phyloP scores from a whole-genome alignment of 2,329 filamentous ascomycete genomes.

The Fusarium proliferatum region DNA sequence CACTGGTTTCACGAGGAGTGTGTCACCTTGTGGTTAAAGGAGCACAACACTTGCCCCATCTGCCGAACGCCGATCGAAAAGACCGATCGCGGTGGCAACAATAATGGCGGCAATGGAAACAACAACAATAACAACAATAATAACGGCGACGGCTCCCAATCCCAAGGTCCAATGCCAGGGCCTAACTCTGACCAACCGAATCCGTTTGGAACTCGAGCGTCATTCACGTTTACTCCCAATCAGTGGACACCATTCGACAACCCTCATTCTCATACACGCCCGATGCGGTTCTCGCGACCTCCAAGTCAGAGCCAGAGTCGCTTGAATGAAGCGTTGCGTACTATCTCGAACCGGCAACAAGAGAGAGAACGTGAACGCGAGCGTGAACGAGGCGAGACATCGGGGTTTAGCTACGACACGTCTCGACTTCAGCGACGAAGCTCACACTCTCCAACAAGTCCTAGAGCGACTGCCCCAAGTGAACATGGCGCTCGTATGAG shows the following conservation, averaged over 20 bases:
- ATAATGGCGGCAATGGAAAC: constrained; percentile 8
- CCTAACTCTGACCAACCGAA: constrained; percentile 17
- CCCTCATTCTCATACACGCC: constrained; percentile 22
- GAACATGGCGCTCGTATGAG: constrained; percentile 50
- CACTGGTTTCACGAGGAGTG: constrained; percentile 95
- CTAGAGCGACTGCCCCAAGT: constrained; percentile 44
- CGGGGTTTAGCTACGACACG: constrained; percentile 49
- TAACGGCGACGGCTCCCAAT: constrained; percentile 4
- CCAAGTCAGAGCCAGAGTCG: constrained; percentile 45
- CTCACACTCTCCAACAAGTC: constrained; percentile 54
- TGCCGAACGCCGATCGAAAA: constrained; percentile 72
- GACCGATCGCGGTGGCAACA: constrained; percentile 31
- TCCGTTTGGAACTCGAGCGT: constrained; percentile 9
- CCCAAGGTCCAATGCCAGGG: constrained; percentile 24
- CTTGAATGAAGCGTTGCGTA: constrained; percentile 48
- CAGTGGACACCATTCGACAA: constrained; percentile 7
- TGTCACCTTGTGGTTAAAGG: constrained; percentile 83
- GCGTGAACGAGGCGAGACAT: constrained; percentile 33
- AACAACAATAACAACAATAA: constrained; percentile 16
- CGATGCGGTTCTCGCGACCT: constrained; percentile 36
- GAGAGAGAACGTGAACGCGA: constrained; percentile 43
- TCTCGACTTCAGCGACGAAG: constrained; percentile 51
- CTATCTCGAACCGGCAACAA: constrained; percentile 44
- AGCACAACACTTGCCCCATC: constrained; percentile 93
- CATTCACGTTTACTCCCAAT: background rate